phyloP scores from a whole-genome alignment of 371 early-diverging fungal species.

The Fennellomyces sp. region DNA sequence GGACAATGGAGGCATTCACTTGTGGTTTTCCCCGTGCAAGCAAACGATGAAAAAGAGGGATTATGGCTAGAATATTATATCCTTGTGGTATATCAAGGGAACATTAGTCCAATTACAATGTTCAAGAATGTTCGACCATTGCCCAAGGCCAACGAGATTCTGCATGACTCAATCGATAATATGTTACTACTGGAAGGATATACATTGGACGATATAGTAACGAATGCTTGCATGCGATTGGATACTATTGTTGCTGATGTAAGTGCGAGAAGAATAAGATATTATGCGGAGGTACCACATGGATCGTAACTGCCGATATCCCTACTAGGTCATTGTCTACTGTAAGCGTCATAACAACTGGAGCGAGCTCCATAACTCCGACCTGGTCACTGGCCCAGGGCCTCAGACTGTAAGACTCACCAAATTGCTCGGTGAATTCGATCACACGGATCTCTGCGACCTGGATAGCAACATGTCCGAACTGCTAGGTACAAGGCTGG shows the following conservation, averaged over 20 bases:
- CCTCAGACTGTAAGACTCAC: constrained; percentile 19
- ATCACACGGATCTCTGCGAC: constrained; percentile 27
- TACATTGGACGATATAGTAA: constrained; percentile 32
- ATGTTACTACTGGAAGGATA: constrained; percentile 26
- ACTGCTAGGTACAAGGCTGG: constrained; percentile 21
- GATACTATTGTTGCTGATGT: constrained; percentile 44
- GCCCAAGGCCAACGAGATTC: background rate
- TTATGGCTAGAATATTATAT: constrained; percentile 40
- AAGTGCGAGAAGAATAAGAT: too few species aligned
- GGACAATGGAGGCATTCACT: constrained; percentile 40
- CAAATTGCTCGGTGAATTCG: constrained; percentile 33
- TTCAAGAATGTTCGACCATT: constrained; percentile 7
- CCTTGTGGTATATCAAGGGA: constrained; percentile 32
- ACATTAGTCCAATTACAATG: constrained; percentile 19
- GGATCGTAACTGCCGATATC: too few species aligned
- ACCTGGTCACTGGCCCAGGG: constrained; percentile 1
- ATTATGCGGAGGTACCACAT: too few species aligned
- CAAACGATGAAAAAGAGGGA: background rate
- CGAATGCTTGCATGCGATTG: constrained; percentile 29
- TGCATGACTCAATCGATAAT: constrained; percentile 7
- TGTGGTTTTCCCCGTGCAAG: constrained; percentile 25
- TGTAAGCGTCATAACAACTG: constrained; percentile 35
- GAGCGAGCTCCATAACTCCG: constrained; percentile 31
- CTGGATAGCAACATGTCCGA: constrained; percentile 29
- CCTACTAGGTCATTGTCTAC: constrained; percentile 34